Evolutionary conservation across 768 basidiomycete genomes (phyloP), one percentile per base, ranked within the genome.

Genomic region (Sutorius australiensis): DNA sequence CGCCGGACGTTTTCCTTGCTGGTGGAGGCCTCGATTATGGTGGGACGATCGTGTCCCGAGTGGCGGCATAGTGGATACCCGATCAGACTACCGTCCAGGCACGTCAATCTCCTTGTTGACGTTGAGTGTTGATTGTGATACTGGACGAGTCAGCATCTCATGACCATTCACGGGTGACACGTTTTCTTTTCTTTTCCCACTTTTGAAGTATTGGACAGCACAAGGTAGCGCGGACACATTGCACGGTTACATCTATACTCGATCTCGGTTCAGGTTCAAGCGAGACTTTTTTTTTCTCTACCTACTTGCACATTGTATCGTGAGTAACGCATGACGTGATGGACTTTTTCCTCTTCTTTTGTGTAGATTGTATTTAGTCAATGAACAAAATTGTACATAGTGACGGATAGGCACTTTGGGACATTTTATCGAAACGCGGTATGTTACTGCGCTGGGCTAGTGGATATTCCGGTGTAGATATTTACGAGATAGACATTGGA

Each of bases 41-140:
- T 10, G 71, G 71, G 39, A 72, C 71, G 11, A 48, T 71, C n/a
- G 68, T 73, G 33, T 72, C 72, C 28, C 68, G 69, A 21, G 66
- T 71, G 31, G 70, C 58, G n/a, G 60, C 60, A 16, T 71, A 62
- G 40, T 34, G 16, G 40, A 41, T 41, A 8, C 16, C n/a, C 36
- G 30, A 14, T 34, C n/a, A 9, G 47, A 19, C 17, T 27, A 33
- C 6, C 14, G 21, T 46, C 21, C n/a, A 9, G 49, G 33, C 57
- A n/a, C 21, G 38, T 24, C 41, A 39, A n/a, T 37, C 28, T 45
- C 30, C 6, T 36, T 13, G 13, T 17, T 36, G n/a, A n/a, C n/a
- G n/a, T n/a, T 34, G 11, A 14, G 14, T 36, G 10, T 21, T 24
- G n/a, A 32, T n/a, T 13, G 17, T 7, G 24, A 47, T 17, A 24